Percentiles rank a stretch among this genome's conserved stretches.
These are phyloP conservation scores for Plasmodium fragile DNA, from an alignment of 169 alveolate genomes.

Conservation along the genomic window DNA sequence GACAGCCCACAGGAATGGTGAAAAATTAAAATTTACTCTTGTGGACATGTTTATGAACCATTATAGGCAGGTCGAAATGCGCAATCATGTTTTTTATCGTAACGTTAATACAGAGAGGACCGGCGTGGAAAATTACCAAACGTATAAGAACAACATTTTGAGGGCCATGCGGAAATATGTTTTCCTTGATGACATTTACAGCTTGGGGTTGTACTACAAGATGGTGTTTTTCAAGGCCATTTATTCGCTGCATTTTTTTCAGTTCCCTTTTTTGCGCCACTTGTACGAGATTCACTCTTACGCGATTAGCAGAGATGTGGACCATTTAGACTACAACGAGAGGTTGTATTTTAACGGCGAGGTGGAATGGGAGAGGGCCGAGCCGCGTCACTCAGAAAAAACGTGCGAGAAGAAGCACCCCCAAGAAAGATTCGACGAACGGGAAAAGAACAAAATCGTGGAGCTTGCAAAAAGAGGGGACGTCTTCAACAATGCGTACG, in stretches of 20 bases:
- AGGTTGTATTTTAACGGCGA: slow-evolving; percentile 22
- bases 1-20: not conserved
- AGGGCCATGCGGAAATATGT: slow-evolving; percentile 57
- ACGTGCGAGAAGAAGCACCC: not conserved
- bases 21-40: slow-evolving; percentile 1
- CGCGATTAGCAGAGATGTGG: not conserved
- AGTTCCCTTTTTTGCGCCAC: slow-evolving; percentile 41
- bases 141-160: slow-evolving; percentile 47
- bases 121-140: slow-evolving; percentile 20
- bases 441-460: slow-evolving; percentile 14
- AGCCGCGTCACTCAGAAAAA: not conserved
- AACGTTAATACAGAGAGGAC: slow-evolving; percentile 16
- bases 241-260: slow-evolving; percentile 59
- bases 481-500: slow-evolving; percentile 52
- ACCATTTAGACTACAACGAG: slow-evolving; percentile 32
- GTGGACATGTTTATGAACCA: slow-evolving; percentile 52
- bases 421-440: not conserved
- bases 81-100: slow-evolving; percentile 16
- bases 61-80: slow-evolving; percentile 41
- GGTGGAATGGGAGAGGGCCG: not conserved
- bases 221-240: slow-evolving; percentile 59
- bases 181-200: slow-evolving; percentile 49
- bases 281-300: slow-evolving; percentile 17
- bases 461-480: slow-evolving; percentile 46
- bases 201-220: slow-evolving; percentile 39